Conservation (phyloP, 306 rosid genomes). For the Luffa aegyptiaca region DNA sequence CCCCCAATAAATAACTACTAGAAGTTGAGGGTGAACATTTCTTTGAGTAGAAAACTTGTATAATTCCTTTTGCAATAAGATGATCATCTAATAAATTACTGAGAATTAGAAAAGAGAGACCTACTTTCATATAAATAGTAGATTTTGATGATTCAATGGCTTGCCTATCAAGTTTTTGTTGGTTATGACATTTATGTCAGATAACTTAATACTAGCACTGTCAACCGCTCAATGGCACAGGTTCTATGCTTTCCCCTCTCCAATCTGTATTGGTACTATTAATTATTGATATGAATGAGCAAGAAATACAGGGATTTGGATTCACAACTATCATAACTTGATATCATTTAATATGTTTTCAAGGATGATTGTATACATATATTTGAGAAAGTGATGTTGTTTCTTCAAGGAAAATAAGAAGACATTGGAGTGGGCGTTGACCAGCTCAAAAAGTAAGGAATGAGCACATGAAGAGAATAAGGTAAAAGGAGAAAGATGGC, state of each 20-base stretch:
- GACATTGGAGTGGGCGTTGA: constrained; percentile 2
- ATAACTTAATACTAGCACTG: neutral
- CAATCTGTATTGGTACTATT: neutral
- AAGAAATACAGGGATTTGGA: neutral
- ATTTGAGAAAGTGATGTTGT: neutral
- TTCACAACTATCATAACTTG: neutral
- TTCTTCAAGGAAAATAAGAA: neutral
- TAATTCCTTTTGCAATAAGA: neutral
- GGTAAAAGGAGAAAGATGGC: neutral
- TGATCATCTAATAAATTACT: neutral
- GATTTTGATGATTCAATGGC: neutral
- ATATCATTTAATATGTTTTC: neutral
- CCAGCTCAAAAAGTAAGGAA: neutral
- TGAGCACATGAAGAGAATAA: neutral
- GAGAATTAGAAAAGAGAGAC: neutral
- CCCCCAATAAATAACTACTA: neutral
- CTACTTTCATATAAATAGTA: neutral
- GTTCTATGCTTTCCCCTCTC: neutral
- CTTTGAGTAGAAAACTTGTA: neutral
- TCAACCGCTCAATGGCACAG: neutral
- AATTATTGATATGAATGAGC: neutral
- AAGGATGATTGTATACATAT: neutral
- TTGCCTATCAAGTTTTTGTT: neutral
- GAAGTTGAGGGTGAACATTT: neutral
- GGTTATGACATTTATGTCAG: neutral